phyloP scores from a whole-genome alignment of 73 alveolate genomes.

The Uronychia setigera region DNA sequence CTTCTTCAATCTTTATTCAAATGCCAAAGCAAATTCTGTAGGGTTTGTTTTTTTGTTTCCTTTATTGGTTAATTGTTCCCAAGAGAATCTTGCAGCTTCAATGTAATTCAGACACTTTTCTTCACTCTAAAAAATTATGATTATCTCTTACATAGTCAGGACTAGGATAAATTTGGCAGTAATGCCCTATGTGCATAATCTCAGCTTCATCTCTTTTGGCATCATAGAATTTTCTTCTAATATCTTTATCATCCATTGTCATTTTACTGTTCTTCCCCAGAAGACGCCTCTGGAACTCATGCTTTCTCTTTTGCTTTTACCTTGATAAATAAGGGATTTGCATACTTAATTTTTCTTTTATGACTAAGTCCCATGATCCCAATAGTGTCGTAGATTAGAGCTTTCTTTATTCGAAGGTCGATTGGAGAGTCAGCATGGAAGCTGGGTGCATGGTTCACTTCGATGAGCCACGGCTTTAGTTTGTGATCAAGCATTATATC shows the following conservation, averaged over 20 bases:
- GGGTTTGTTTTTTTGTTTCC: not conserved
- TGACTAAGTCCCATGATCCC: not conserved
- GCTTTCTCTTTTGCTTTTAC: not conserved
- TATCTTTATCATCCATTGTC: not conserved
- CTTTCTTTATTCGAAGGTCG: constrained; percentile 9
- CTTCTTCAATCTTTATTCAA: not conserved
- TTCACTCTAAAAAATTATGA: not conserved
- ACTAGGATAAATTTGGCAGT: not conserved
- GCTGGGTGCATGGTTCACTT: constrained; percentile 24
- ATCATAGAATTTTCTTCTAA: not conserved
- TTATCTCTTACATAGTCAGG: not conserved
- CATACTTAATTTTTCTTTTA: not conserved
- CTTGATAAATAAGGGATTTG: not conserved
- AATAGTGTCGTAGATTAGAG: constrained; percentile 7
- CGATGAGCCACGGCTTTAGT: constrained; percentile 11
- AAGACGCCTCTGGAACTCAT: not conserved
- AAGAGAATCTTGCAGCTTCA: not conserved
- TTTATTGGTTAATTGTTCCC: not conserved
- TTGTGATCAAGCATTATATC: constrained; percentile 11
- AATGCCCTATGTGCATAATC: not conserved
- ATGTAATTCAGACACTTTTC: not conserved
- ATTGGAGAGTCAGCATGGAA: constrained; percentile 8
- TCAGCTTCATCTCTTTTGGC: not conserved
- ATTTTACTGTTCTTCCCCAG: not conserved
- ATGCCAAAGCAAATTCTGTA: not conserved